Percentiles rank a stretch among this genome's conserved stretches.
These are phyloP conservation scores for Scedosporium dehoogii DNA, from an alignment of 2,329 filamentous ascomycete genomes.

Conservation along the genomic window DNA sequence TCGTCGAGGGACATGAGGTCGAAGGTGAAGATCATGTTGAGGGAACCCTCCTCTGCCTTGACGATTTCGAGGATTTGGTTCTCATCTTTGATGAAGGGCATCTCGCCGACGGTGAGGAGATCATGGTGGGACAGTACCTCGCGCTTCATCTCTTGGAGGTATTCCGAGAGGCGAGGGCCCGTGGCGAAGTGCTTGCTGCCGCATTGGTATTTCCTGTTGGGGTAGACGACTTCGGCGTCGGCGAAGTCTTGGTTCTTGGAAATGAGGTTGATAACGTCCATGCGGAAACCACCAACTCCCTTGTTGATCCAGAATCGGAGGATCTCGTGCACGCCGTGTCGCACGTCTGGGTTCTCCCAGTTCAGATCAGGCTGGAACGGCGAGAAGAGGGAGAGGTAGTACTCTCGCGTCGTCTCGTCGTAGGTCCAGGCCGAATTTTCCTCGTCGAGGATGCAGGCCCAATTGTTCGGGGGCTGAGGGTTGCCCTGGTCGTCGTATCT, in stretches of 20 bases:
- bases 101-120: slow-evolving; percentile 42
- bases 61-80: slow-evolving; percentile 38
- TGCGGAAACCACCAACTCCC: slow-evolving; percentile 56
- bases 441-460: slow-evolving; percentile 19
- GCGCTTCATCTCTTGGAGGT: slow-evolving; percentile 30
- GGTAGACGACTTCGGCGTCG: slow-evolving; percentile 25
- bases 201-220: slow-evolving; percentile 15
- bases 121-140: slow-evolving; percentile 34
- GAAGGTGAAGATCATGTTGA: slow-evolving; percentile 68
- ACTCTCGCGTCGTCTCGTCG: slow-evolving; percentile 37
- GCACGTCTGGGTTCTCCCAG: slow-evolving; percentile 60
- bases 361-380: slow-evolving; percentile 68
- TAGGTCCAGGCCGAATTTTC: slow-evolving; percentile 37
- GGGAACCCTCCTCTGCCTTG: slow-evolving; percentile 43
- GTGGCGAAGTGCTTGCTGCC: slow-evolving; percentile 40
- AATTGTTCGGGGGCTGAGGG: slow-evolving; percentile 52
- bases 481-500: slow-evolving; percentile 46
- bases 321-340: slow-evolving; percentile 55
- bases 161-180: slow-evolving; percentile 38
- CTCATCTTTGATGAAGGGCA: slow-evolving; percentile 34
- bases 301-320: slow-evolving; percentile 67
- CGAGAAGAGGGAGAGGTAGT: slow-evolving; percentile 60
- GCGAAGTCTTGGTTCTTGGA: slow-evolving; percentile 50
- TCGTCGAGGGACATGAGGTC: slow-evolving; percentile 47
- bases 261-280: slow-evolving; percentile 60